A percentile compares a stretch with the other conserved stretches of the same genome.
Evolutionary conservation across 2,329 filamentous ascomycete species (phyloP).

Genomic region (Aspergillus floridensis): DNA sequence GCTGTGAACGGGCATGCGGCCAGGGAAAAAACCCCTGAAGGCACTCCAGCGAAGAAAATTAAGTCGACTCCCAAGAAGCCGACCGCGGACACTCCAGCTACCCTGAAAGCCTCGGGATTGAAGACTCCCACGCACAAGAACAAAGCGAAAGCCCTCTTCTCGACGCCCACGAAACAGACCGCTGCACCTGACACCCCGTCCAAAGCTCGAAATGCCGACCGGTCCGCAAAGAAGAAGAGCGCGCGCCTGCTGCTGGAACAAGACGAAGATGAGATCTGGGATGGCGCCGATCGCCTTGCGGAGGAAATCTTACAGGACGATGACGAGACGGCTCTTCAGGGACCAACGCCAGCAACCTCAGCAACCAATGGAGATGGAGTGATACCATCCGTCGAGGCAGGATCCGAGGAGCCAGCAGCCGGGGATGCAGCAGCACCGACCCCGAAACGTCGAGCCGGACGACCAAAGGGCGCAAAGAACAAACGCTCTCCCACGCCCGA

Average conservation of each 20-base stretch:
- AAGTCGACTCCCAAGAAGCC: conserved; percentile 36
- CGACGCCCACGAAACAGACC: conserved; percentile 39
- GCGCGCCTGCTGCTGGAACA: conserved; percentile 72
- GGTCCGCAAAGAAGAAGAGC: conserved; percentile 84
- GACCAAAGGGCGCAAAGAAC: conserved; percentile 56
- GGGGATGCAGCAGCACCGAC: conserved; percentile 46
- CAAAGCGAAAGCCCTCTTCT: conserved; percentile 38
- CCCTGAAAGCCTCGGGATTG: conserved; percentile 35
- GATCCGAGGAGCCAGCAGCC: conserved; percentile 36
- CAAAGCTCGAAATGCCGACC: conserved; percentile 69
- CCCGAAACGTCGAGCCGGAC: conserved; percentile 54
- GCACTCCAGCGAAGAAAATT: conserved; percentile 25
- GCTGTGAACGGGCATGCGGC: conserved; percentile 26
- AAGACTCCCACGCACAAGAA: conserved; percentile 39
- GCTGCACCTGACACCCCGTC: conserved; percentile 55
- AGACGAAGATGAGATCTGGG: conserved; percentile 63
- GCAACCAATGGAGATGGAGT: conserved; percentile 16
- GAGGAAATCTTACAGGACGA: conserved; percentile 62
- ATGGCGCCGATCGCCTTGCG: conserved; percentile 65
- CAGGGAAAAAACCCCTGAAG: conserved; percentile 23
- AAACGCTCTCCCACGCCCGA: conserved; percentile 76
- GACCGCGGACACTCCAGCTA: conserved; percentile 24
- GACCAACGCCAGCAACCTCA: conserved; percentile 18
- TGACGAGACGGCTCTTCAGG: conserved; percentile 25
- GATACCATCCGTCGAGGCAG: conserved; percentile 33